Percentiles rank a stretch among this genome's conserved stretches.
phyloP scores from a whole-genome alignment of 2,329 filamentous ascomycete genomes.

The Talaromyces funiculosus region DNA sequence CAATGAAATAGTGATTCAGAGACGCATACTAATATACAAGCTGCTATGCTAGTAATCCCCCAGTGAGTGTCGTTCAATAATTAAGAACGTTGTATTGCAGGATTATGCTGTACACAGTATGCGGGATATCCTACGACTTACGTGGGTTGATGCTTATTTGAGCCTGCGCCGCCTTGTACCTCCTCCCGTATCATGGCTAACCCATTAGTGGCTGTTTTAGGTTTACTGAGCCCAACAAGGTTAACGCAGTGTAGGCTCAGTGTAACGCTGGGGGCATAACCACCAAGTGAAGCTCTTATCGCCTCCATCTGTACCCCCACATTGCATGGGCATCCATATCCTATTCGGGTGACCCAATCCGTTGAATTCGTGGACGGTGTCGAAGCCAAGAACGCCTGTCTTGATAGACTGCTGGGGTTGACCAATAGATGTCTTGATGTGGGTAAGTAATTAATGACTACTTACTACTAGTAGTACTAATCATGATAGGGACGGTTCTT shows the following conservation, averaged over 20 bases:
- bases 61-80: too few relatives aligned
- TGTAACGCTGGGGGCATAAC: neutral
- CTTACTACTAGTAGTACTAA: too few relatives aligned
- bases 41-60: neutral
- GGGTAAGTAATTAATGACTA: neutral
- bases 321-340: neutral
- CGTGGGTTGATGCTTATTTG: neutral
- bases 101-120: neutral
- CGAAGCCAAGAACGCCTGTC: slow-evolving; percentile 1
- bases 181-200: neutral
- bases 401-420: neutral
- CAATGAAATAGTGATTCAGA: neutral
- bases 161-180: neutral
- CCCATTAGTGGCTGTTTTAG: neutral
- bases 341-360: neutral
- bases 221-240: neutral
- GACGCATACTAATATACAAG: neutral
- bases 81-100: neutral
- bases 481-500: neutral
- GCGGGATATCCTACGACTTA: neutral
- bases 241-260: neutral
- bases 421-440: neutral
- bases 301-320: neutral
- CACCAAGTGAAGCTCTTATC: neutral
- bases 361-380: neutral